phyloP scores from a whole-genome alignment of 2,329 filamentous ascomycete genomes.

The Hymenoscyphus linearis region DNA sequence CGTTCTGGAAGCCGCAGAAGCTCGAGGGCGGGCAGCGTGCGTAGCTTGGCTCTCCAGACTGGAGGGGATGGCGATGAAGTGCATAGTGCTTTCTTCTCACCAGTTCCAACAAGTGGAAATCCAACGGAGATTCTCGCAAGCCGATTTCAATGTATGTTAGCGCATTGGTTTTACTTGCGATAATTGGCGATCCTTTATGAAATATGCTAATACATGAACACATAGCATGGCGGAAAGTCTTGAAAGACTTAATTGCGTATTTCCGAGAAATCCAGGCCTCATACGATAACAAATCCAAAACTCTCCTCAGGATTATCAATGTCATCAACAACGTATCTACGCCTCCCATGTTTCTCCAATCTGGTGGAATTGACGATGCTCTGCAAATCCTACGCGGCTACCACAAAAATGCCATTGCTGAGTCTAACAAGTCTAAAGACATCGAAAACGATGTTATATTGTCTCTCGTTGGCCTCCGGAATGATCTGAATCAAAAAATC shows the following conservation, averaged over 20 bases:
- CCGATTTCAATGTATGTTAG: constrained; percentile 73
- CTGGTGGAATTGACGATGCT: constrained; percentile 84
- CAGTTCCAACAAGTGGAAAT: constrained; percentile 79
- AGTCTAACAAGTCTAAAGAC: constrained; percentile 83
- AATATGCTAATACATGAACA: constrained; percentile 8
- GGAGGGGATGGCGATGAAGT: constrained; percentile 61
- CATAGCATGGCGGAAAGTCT: constrained; percentile 84
- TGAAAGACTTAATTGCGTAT: constrained; percentile 91
- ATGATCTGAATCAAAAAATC: constrained; percentile 89
- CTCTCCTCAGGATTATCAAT: constrained; percentile 75
- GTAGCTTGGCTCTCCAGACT: constrained; percentile 65
- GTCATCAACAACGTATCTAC: constrained; percentile 74
- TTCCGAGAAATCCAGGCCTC: constrained; percentile 88
- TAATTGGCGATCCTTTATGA: background rate
- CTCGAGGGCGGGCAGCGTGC: constrained; percentile 79
- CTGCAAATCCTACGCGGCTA: constrained; percentile 74
- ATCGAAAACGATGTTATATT: constrained; percentile 89
- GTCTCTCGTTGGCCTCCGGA: constrained; percentile 77
- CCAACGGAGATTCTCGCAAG: constrained; percentile 84
- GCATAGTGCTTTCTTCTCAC: constrained; percentile 83
- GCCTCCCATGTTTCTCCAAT: constrained; percentile 69
- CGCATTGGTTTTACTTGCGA: background rate
- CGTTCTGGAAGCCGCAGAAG: constrained; percentile 77
- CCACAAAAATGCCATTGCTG: constrained; percentile 72
- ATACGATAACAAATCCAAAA: constrained; percentile 81